Conservation (phyloP, 2,329 filamentous ascomycete genomes). For the Ceratocystis albifundus region DNA sequence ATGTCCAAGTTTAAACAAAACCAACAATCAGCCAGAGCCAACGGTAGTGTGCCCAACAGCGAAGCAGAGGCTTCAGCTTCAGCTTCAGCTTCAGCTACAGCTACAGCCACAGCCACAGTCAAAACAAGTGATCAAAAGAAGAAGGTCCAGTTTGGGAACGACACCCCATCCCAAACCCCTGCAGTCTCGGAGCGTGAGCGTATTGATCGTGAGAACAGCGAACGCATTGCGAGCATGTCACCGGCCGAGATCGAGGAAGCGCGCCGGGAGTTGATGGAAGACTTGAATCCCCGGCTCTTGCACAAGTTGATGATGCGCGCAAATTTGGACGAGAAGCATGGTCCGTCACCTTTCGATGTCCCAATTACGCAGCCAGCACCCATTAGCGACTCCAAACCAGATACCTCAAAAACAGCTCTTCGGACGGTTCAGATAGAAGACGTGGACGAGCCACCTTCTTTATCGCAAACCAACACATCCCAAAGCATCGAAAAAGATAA, state of each 20-base stretch:
- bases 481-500: neutral
- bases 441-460: neutral
- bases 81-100: neutral
- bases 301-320: slow-evolving; percentile 65
- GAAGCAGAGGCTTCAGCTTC: slow-evolving; percentile 1
- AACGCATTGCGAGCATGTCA: slow-evolving; percentile 66
- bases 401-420: slow-evolving; percentile 23
- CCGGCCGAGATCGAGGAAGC: slow-evolving; percentile 70
- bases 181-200: slow-evolving; percentile 47
- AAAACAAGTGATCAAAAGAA: slow-evolving; percentile 15
- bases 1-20: slow-evolving; percentile 72
- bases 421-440: slow-evolving; percentile 31
- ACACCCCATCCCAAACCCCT: slow-evolving; percentile 26
- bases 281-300: slow-evolving; percentile 62
- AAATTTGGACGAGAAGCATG: slow-evolving; percentile 54
- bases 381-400: slow-evolving; percentile 8
- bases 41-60: slow-evolving; percentile 1
- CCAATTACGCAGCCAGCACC: slow-evolving; percentile 15
- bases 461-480: neutral
- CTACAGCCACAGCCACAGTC: slow-evolving; percentile 2
- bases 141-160: slow-evolving; percentile 20
- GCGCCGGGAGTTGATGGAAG: slow-evolving; percentile 65
- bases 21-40: slow-evolving; percentile 31
- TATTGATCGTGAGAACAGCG: slow-evolving; percentile 75
- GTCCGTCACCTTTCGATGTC: slow-evolving; percentile 36